Evolutionary conservation across 176 grass and related monocot genomes (phyloP).

Genomic region (Paspalum notatum): DNA sequence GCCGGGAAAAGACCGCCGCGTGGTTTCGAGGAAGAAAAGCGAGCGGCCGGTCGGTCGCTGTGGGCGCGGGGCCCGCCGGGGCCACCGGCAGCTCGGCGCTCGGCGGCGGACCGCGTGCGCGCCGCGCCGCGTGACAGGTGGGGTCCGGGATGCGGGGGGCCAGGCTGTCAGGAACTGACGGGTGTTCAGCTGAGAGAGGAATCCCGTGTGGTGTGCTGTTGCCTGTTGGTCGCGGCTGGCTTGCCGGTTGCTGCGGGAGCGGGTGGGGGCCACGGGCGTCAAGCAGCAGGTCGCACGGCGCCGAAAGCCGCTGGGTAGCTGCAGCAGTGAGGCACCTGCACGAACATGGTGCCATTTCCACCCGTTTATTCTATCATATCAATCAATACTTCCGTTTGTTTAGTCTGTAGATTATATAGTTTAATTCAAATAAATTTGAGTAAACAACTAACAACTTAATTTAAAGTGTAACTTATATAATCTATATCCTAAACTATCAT

Average conservation of each 20-base stretch:
- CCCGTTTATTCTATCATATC: too few relatives aligned
- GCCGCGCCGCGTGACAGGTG: neutral
- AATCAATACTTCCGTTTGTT: too few relatives aligned
- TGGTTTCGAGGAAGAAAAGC: neutral
- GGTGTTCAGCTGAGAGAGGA: neutral
- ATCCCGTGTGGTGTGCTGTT: neutral
- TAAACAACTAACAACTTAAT: too few relatives aligned
- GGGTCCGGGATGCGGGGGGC: accelerated
- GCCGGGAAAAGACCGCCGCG: constrained; percentile 23
- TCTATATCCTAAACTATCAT: too few relatives aligned
- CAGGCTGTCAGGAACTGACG: neutral
- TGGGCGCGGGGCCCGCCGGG: constrained; percentile 16
- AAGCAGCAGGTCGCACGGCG: neutral
- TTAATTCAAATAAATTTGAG: too few relatives aligned
- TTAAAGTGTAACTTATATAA: too few relatives aligned
- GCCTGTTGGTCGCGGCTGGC: neutral
- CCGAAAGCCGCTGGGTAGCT: neutral
- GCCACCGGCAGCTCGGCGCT: neutral
- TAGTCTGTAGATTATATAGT: too few relatives aligned
- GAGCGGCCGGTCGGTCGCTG: neutral
- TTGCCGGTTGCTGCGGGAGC: constrained; percentile 12
- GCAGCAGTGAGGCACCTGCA: too few relatives aligned
- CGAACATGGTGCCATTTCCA: too few relatives aligned
- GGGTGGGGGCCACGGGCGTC: neutral
- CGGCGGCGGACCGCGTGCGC: neutral